A percentile compares a stretch with the other conserved stretches of the same genome.
Conservation (phyloP, 2,329 filamentous ascomycete species). For the Aspergillus fischeri region DNA sequence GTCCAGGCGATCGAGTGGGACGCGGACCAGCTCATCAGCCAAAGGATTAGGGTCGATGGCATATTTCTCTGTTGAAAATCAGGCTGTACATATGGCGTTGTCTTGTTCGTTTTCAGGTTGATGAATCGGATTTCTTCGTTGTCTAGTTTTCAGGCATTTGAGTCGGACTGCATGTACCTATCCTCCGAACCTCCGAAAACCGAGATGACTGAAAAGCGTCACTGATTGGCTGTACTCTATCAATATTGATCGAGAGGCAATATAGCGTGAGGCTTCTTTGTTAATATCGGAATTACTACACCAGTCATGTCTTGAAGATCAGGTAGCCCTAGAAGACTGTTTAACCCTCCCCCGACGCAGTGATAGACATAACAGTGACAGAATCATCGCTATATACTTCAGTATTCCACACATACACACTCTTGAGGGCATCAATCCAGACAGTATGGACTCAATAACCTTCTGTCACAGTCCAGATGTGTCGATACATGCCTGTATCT, state of each 20-base stretch:
- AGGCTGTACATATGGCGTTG: background rate
- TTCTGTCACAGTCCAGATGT: conserved; percentile 4
- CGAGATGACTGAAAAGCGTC: background rate
- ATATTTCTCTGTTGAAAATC: too few relatives aligned
- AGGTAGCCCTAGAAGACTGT: too few relatives aligned
- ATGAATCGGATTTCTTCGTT: background rate
- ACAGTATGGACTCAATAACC: background rate
- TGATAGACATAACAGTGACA: too few relatives aligned
- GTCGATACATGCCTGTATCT: conserved; percentile 11
- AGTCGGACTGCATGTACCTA: too few relatives aligned
- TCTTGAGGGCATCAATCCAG: too few relatives aligned
- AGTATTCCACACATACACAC: too few relatives aligned
- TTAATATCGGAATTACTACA: too few relatives aligned
- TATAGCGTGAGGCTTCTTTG: too few relatives aligned
- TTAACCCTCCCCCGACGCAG: too few relatives aligned
- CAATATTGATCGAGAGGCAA: background rate
- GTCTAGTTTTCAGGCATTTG: too few relatives aligned
- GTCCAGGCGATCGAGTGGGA: background rate
- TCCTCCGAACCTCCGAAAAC: background rate
- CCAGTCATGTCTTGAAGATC: too few relatives aligned
- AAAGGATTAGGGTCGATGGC: background rate
- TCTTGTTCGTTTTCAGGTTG: background rate
- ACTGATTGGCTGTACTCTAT: background rate
- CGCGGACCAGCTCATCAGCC: background rate
- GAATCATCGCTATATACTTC: too few relatives aligned